Base-by-base conservation (phyloP, 306 rosid genomes). In the Cucurbita moschata region DNA sequence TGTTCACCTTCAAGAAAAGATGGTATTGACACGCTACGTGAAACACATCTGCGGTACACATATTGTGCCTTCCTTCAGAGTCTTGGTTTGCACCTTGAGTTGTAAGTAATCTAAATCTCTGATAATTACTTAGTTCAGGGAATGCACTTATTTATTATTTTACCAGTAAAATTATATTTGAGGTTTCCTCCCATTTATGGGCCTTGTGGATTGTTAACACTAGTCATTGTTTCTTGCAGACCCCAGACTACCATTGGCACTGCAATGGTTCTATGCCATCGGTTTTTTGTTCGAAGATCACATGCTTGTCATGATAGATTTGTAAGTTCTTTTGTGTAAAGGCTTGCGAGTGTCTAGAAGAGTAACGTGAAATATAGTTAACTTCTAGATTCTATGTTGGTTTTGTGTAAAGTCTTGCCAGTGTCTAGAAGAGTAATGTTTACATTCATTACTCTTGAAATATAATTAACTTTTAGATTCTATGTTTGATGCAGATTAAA, bases 191-290 rank as follows among this genome's bases (percentile, higher is more conserved):
- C 70, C 66, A 6, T 38, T 68, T 51, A 8, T 72, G 12, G 16
- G 57, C 14, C 10, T 46, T 35, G 12, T 79, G 70, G 30, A 65
- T 49, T 56, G 43, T 52, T 83, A 35, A 78, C 52, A 72, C 76
- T 12, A 40, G 19, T 3, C 40, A 73, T 53, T 55, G 43, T 77
- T 63, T 63, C 76, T 80, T 86, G 53, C 93, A 95, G 99, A 84
- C 99, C 97, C 8, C 97, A 95, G 77, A 89, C 97, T 73, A 88
- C 96, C 11, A 85, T 86, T 73, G 99, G 96, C 64, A 95, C 97
- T n/a, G 89, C 97, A 52, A 95, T 89, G 97, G 96, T 95, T 80
- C 85, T 95, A 66, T 91, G 97, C 88, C 99, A 95, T 85, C 96
- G 99, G 5, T 95, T 95, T 80, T 95, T 95, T 67, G 87, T 87